Percentiles rank a stretch among this genome's conserved stretches.
These are phyloP conservation scores for Gossypium ekmanianum DNA, from an alignment of 345 rosid species.

Conservation along the genomic window DNA sequence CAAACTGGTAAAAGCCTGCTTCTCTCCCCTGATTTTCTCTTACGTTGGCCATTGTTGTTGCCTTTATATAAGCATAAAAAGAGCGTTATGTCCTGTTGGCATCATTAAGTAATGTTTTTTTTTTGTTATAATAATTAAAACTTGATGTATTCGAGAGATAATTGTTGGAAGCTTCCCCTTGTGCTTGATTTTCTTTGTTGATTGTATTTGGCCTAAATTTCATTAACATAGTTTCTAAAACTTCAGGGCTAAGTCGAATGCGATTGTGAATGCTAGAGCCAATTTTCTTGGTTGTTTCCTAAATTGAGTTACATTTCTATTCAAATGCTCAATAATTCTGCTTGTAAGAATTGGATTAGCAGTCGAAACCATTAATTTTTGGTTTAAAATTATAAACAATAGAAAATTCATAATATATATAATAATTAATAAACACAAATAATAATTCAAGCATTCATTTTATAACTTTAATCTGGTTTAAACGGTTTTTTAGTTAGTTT, in stretches of 20 bases:
- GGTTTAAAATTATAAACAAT: too few species aligned
- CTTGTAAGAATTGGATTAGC: too few species aligned
- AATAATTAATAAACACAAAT: too few species aligned
- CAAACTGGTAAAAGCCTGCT: background rate
- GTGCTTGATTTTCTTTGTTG: conserved; percentile 1
- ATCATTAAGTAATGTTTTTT: too few species aligned
- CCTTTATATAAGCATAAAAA: background rate
- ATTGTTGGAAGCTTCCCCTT: background rate
- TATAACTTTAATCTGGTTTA: too few species aligned
- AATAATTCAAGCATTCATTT: too few species aligned
- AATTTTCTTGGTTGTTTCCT: background rate
- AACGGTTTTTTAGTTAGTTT: too few species aligned
- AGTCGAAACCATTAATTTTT: too few species aligned
- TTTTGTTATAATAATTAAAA: background rate
- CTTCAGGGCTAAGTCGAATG: too few species aligned
- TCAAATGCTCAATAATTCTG: too few species aligned
- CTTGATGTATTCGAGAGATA: background rate
- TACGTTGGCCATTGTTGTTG: background rate
- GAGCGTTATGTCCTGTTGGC: background rate
- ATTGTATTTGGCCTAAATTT: background rate
- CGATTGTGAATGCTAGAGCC: background rate
- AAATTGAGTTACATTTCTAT: too few species aligned
- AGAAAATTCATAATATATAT: too few species aligned
- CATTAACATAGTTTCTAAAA: background rate
- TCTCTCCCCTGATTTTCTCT: background rate